A percentile compares a stretch with the other conserved stretches of the same genome.
Evolutionary conservation across 202 grass and related monocot species (phyloP).

Genomic region (Brachypodium distachyon): DNA sequence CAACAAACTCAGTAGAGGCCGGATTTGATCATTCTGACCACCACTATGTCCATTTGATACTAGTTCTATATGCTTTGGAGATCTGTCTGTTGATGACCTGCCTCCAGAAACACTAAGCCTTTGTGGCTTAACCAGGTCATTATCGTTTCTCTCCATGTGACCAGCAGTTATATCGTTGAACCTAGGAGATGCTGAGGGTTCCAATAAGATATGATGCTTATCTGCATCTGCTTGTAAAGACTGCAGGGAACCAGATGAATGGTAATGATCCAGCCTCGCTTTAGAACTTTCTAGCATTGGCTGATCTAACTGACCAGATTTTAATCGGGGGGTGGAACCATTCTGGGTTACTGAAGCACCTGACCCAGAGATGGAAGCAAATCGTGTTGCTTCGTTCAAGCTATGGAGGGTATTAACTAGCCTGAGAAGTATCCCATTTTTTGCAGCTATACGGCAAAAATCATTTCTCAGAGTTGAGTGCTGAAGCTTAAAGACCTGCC

Average conservation of each 20-base stretch:
- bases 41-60: constrained; percentile 44
- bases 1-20: constrained; percentile 87
- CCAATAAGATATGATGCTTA: constrained; percentile 38
- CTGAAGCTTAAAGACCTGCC: constrained; percentile 97
- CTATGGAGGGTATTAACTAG: constrained; percentile 94
- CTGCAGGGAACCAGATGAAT: constrained; percentile 50
- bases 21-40: constrained; percentile 74
- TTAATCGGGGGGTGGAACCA: constrained; percentile 59
- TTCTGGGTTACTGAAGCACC: constrained; percentile 65
- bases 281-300: constrained; percentile 54
- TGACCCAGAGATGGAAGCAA: constrained; percentile 67
- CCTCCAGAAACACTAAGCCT: constrained; percentile 50
- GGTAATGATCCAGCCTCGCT: constrained; percentile 51
- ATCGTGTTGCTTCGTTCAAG: constrained; percentile 93
- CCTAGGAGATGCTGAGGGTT: constrained; percentile 40
- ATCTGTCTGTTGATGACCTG: constrained; percentile 68
- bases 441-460: constrained; percentile 90
- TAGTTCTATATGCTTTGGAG: constrained; percentile 75
- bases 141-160: constrained; percentile 49
- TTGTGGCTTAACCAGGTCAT: constrained; percentile 50
- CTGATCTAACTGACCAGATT: constrained; percentile 67
- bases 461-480: constrained; percentile 85
- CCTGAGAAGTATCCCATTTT: constrained; percentile 80
- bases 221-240: constrained; percentile 52
- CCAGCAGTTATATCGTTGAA: constrained; percentile 36